Evolutionary conservation across 768 basidiomycete species (phyloP).

Genomic region (Pholiota molesta): DNA sequence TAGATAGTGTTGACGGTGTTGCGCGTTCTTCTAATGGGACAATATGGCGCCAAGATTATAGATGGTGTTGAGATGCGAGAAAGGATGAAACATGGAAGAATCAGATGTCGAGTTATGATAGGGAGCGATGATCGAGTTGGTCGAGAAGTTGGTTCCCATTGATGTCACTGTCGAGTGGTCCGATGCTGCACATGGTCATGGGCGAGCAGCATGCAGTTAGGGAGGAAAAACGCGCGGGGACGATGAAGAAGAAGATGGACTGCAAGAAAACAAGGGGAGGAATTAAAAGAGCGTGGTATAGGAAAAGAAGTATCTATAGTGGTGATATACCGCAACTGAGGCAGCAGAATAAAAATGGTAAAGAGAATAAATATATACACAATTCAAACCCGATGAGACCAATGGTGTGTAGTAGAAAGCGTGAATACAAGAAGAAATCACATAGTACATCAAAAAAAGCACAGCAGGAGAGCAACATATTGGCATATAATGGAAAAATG

Average conservation of each 20-base stretch:
- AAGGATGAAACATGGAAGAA: neutral
- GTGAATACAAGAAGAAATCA: neutral
- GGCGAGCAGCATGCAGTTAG: neutral
- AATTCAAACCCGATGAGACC: neutral
- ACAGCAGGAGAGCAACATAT: neutral
- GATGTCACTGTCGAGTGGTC: neutral
- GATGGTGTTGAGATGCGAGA: neutral
- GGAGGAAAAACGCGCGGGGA: neutral
- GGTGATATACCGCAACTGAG: neutral
- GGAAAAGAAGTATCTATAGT: neutral
- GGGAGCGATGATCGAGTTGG: neutral
- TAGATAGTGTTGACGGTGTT: neutral
- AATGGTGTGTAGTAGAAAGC: neutral
- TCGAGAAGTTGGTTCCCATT: neutral
- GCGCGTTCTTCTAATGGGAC: neutral
- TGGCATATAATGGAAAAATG: neutral
- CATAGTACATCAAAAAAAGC: neutral
- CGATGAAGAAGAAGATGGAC: neutral
- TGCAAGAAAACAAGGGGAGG: neutral
- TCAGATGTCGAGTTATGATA: neutral
- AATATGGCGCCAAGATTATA: neutral
- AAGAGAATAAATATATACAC: slow-evolving; percentile 2
- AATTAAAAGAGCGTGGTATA: neutral
- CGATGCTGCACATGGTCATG: neutral
- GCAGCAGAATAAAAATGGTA: neutral